Conservation (phyloP, 139 green algal species). For the Chlorella sorokiniana region DNA sequence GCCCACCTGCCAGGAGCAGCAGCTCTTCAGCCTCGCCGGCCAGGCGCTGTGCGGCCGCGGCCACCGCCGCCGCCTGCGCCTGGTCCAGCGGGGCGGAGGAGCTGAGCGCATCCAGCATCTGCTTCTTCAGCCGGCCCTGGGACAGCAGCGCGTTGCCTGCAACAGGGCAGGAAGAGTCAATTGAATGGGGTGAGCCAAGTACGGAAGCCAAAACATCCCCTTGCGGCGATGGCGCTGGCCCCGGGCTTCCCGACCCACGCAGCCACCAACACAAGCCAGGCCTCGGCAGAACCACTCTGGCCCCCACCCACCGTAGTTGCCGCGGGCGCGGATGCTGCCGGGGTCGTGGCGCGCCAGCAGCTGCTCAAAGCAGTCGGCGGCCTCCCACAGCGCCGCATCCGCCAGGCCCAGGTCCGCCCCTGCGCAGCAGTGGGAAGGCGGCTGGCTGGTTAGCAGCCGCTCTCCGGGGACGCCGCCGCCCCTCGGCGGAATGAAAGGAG, state of each 20-base stretch:
- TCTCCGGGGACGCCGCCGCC: background rate
- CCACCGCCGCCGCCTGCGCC: background rate
- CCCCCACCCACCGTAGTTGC: slow-evolving; percentile 27
- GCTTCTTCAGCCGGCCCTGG: slow-evolving; percentile 31
- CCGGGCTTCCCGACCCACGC: no score
- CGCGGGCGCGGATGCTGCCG: slow-evolving; percentile 28
- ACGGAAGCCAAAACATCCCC: background rate
- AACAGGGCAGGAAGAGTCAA: background rate
- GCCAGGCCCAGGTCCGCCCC: slow-evolving; percentile 25
- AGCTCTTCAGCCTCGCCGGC: slow-evolving; percentile 35
- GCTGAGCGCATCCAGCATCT: slow-evolving; percentile 27
- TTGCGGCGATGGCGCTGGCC: no score
- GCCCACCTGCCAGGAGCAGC: slow-evolving; percentile 40
- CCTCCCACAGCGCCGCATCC: slow-evolving; percentile 32
- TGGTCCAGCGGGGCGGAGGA: background rate
- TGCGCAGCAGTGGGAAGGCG: background rate
- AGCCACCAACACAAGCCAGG: background rate
- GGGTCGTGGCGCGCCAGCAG: slow-evolving; percentile 12
- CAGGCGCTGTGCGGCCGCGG: slow-evolving; percentile 8
- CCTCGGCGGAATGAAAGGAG: background rate
- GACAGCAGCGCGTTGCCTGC: slow-evolving; percentile 43
- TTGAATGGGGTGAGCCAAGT: background rate
- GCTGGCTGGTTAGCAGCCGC: background rate
- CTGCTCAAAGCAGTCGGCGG: slow-evolving; percentile 18
- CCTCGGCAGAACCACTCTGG: background rate